Evolutionary conservation across 371 early-diverging fungal genomes (phyloP).

Genomic region (Apophysomyces ossiformis): DNA sequence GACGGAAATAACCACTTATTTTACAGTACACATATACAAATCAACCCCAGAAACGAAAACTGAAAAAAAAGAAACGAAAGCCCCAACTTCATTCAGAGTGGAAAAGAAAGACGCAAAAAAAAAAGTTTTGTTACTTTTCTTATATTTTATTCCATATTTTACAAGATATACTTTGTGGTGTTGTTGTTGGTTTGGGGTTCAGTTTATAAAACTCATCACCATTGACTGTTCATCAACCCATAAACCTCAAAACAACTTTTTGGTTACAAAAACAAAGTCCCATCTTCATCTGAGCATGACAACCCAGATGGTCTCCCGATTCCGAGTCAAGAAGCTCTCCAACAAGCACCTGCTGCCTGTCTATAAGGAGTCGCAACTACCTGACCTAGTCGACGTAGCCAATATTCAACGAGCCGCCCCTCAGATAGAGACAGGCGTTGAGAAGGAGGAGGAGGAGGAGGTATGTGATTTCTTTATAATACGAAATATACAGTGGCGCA

Average conservation of each 20-base stretch:
- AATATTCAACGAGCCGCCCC: conserved; percentile 76
- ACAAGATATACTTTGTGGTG: conserved; percentile 1
- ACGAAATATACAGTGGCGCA: conserved; percentile 8
- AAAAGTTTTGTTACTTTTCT: not conserved
- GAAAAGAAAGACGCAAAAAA: conserved; percentile 16
- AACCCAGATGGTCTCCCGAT: conserved; percentile 66
- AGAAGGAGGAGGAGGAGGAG: conserved; percentile 74
- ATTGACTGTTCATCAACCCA: conserved; percentile 4
- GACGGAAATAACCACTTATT: conserved; percentile 5
- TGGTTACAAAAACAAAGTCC: conserved; percentile 1
- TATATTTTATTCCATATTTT: too few relatives aligned
- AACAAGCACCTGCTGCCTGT: conserved; percentile 83
- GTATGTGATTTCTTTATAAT: conserved; percentile 37
- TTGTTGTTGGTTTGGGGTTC: conserved; percentile 12
- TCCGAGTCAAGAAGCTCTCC: conserved; percentile 92
- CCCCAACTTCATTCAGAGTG: conserved; percentile 13
- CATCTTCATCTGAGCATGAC: conserved; percentile 21
- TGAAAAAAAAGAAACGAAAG: conserved; percentile 6
- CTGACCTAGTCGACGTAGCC: conserved; percentile 83
- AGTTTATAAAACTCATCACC: conserved; percentile 13
- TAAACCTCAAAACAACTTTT: not conserved
- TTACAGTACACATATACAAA: conserved; percentile 9
- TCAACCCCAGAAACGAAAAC: conserved; percentile 12
- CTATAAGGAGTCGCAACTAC: conserved; percentile 78
- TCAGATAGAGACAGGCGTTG: conserved; percentile 73